Conservation (phyloP, 495 filamentous ascomycete genomes). For the Xylaria nigripes region DNA sequence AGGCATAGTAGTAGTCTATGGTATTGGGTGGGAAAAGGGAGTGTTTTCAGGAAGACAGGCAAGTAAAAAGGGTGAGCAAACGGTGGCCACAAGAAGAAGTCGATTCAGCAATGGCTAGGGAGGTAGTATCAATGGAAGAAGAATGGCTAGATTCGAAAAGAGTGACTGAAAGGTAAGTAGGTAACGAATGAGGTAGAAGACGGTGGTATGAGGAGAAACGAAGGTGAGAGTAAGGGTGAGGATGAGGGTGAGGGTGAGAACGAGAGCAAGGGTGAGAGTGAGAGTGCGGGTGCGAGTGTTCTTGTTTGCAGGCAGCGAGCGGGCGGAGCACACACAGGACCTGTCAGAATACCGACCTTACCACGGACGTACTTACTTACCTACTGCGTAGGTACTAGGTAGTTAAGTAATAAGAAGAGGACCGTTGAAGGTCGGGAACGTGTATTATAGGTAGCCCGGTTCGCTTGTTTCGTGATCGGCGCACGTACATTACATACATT, state of each 20-base stretch:
- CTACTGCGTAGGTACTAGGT: too few species aligned
- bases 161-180: neutral
- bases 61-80: neutral
- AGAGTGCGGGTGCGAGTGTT: neutral
- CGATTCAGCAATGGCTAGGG: neutral
- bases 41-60: neutral
- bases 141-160: neutral
- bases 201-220: conserved; percentile 12
- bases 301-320: conserved; percentile 13
- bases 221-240: conserved; percentile 7
- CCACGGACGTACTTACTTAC: too few species aligned
- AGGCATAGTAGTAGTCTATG: neutral
- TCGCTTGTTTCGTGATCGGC: neutral
- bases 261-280: conserved; percentile 15
- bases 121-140: neutral
- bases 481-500: neutral
- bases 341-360: too few species aligned
- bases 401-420: too few species aligned
- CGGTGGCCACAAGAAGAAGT: neutral
- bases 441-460: conserved; percentile 17
- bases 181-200: neutral
- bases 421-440: conserved; percentile 13
- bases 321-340: too few species aligned
- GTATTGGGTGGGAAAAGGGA: neutral
- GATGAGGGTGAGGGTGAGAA: conserved; percentile 11